Evolutionary conservation across 192 early-diverging fungal genomes (phyloP), one percentile per base, ranked within the genome.

Genomic region (Backusella westeae): DNA sequence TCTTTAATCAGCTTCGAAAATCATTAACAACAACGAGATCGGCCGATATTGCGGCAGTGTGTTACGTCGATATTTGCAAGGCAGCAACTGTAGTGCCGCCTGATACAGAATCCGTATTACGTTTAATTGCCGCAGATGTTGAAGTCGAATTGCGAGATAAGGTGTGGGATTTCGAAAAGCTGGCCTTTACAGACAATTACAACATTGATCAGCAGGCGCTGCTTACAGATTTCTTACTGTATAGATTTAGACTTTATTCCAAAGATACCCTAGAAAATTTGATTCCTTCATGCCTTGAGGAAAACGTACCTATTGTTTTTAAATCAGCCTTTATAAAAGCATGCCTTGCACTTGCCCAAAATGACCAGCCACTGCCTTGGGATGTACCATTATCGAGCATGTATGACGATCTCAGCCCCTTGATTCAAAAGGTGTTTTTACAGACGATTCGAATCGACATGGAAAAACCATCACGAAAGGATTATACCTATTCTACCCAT

Each of bases 321-420:
- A 93, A 94, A 76, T 85, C 95, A 19, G 90, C 92, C 0, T 88
- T 97, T 63, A 89, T 92, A 36, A 91, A 91, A 41, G 90, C 91
- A 0, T 92, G 94, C 69, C 91, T 87, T 71, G 82, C 78, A 15
- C 84, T 95, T 69, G 88, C 89, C 7, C 85, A 84, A 14, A 92
- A 93, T 46, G 86, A 89, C 38, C 80, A 80, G 21, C 76, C 70
- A n/a, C 75, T 94, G 23, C 87, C 91, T 1, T 94, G 93, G 92
- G 90, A 89, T 72, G 92, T 90, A 12, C 75, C 80, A 0, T 81
- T 91, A 0, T 80, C 82, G 12, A 73, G 76, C 6, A 82, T 90
- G 29, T 85, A 91, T 82, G 78, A 87, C 0, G 84, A 87, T 29
- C 42, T 95, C 15, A 90, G 90, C 6, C 74, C 73, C 9, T 87